Base-by-base conservation (phyloP, 1,284 basidiomycete genomes). In the Earliella scabrosa region DNA sequence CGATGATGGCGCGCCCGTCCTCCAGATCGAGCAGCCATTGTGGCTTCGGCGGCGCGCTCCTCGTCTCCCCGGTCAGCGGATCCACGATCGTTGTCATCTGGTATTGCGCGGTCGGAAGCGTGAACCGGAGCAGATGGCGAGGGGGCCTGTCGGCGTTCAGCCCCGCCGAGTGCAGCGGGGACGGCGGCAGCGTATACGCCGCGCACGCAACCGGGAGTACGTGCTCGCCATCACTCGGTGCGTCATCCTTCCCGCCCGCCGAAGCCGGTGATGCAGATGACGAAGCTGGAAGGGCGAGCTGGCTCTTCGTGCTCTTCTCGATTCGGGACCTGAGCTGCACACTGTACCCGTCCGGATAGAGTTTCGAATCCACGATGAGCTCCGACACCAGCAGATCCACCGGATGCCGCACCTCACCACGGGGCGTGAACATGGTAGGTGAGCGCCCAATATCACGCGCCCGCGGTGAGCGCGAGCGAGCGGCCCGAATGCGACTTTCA, bases 81-180 rank as follows among this genome's bases (percentile, higher is more conserved):
- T 95, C 92, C 54, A 83, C 76, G 18, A 95, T 82, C 0, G 84
- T 85, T 38, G 86, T 85, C 29, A 86, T 78, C 67, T 88, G 85
- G 67, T 88, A 93, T 57, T 88, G 89, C 10, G 88, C 85, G 0
- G 92, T 94, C 2, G 93, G 93, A n/a, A 96, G 73, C 35, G 82
- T 86, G 51, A 96, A 68, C 39, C 90, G 80, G 10, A 96, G 63
- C 18, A 96, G 71, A 68, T 95, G 92, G 34, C 91, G 81, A 20
- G 86, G 81, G 7, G 86, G 82, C 45, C 77, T 76, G 57, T 82
- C 82, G 11, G 78, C 75, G 56, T 78, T 82, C 54, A 88, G 68
- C 9, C 85, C 86, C 5, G 87, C 87, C 3, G 92, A 92, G 68
- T 93, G 90, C 36, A 92, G 73, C 1, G 91, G 86, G 2, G 92